A percentile compares a stretch with the other conserved stretches of the same genome.
phyloP scores from a whole-genome alignment of 768 basidiomycete species.

The Pleurotus eryngii region DNA sequence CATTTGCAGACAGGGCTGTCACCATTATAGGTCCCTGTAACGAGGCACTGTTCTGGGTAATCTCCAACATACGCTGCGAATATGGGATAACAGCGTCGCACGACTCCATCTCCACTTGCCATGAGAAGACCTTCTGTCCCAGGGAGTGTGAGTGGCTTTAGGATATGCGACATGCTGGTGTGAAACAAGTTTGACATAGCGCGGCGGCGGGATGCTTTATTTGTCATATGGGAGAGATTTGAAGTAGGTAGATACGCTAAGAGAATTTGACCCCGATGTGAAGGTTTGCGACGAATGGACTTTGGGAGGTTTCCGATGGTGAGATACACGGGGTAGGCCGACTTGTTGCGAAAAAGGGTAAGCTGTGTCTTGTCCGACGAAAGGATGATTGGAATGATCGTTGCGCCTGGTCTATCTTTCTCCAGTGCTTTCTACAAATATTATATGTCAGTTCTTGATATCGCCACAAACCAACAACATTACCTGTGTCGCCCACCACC shows the following conservation, averaged over 20 bases:
- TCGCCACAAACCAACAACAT: too few species aligned
- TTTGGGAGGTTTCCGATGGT: conserved; percentile 38
- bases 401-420: conserved; percentile 17
- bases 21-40: too few species aligned
- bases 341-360: conserved; percentile 32
- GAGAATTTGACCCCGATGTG: conserved; percentile 28
- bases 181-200: conserved; percentile 34
- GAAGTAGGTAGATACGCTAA: conserved; percentile 38
- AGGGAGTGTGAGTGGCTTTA: conserved; percentile 23
- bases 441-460: too few species aligned
- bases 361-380: conserved; percentile 40
- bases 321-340: conserved; percentile 40
- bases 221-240: conserved; percentile 28
- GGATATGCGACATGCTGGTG: conserved; percentile 24
- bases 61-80: conserved; percentile 35
- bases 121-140: conserved; percentile 27
- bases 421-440: too few species aligned
- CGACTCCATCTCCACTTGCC: conserved; percentile 27
- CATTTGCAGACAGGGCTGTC: too few species aligned
- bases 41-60: conserved; percentile 38
- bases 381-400: conserved; percentile 35
- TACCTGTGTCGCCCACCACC: too few species aligned
- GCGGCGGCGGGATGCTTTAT: conserved; percentile 22
- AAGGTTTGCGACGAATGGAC: conserved; percentile 26
- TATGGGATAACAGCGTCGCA: conserved; percentile 29